Evolutionary conservation across 371 early-diverging fungal species (phyloP).

Genomic region (Enteropsectra breve): DNA sequence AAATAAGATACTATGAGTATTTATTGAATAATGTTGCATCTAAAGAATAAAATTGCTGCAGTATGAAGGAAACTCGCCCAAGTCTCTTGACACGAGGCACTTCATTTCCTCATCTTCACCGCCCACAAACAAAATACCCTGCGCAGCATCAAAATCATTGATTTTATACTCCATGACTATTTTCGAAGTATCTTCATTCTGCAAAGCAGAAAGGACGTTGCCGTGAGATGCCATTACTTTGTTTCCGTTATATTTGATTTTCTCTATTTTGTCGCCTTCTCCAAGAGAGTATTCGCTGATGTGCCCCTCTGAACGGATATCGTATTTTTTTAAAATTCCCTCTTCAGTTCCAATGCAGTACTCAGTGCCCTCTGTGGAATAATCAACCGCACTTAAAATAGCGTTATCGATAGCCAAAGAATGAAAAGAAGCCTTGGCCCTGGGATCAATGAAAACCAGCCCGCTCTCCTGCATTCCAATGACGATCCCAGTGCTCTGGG

Average conservation of each 20-base stretch:
- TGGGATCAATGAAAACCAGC: conserved; percentile 57
- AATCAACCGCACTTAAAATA: conserved; percentile 63
- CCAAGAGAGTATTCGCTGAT: conserved; percentile 79
- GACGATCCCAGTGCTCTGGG: conserved; percentile 77
- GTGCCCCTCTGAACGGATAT: conserved; percentile 74
- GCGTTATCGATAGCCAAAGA: conserved; percentile 64
- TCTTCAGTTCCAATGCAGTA: conserved; percentile 76
- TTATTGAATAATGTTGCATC: background rate
- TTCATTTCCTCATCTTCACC: conserved; percentile 83
- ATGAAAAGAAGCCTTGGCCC: conserved; percentile 33
- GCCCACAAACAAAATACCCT: conserved; percentile 81
- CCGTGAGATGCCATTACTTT: conserved; percentile 75
- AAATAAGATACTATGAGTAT: background rate
- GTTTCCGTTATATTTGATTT: conserved; percentile 69
- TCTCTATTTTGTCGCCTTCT: conserved; percentile 85
- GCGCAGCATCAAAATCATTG: conserved; percentile 72
- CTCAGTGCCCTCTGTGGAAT: conserved; percentile 69
- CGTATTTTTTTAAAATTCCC: conserved; percentile 79
- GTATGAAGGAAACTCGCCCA: conserved; percentile 89
- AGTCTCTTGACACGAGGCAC: conserved; percentile 74
- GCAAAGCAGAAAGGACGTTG: conserved; percentile 80
- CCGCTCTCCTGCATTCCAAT: conserved; percentile 76
- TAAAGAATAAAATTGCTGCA: too few relatives aligned
- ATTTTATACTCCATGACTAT: conserved; percentile 78
- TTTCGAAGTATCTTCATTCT: conserved; percentile 72